Conservation (phyloP, 2,329 filamentous ascomycete species). For the Calonectria honghensis region DNA sequence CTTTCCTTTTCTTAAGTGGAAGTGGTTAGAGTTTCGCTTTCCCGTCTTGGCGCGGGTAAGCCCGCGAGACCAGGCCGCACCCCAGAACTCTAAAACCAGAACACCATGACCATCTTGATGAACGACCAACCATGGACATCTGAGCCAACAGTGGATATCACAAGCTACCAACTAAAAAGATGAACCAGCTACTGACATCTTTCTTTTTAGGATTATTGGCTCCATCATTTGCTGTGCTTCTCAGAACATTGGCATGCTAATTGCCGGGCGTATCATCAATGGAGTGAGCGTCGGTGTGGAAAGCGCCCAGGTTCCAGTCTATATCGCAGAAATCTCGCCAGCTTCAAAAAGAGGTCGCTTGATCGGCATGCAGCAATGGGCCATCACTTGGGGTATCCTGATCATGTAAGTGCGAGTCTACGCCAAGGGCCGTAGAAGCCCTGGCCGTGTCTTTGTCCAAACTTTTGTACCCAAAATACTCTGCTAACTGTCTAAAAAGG, state of each 20-base stretch:
- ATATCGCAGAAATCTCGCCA: conserved; percentile 76
- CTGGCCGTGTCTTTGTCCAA: neutral
- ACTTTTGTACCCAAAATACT: neutral
- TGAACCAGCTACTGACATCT: neutral
- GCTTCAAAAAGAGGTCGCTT: conserved; percentile 75
- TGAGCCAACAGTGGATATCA: neutral
- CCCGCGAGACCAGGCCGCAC: neutral
- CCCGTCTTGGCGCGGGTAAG: conserved; percentile 9
- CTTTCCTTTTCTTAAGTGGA: neutral
- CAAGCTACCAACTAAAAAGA: neutral
- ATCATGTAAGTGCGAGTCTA: conserved; percentile 49
- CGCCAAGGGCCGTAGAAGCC: conserved; percentile 42
- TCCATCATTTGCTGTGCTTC: conserved; percentile 67
- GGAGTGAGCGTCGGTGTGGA: conserved; percentile 77
- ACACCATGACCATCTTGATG: neutral
- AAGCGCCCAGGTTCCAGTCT: conserved; percentile 79
- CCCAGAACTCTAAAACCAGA: neutral
- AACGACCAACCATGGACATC: neutral
- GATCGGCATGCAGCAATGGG: conserved; percentile 81
- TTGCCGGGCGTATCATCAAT: conserved; percentile 74
- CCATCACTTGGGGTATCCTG: conserved; percentile 78
- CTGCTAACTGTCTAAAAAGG: conserved; percentile 68
- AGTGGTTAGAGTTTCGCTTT: neutral
- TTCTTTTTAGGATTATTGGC: conserved; percentile 65
- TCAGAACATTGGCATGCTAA: conserved; percentile 64